phyloP scores from a whole-genome alignment of 768 basidiomycete genomes.

The Panaeolus cyanescens region DNA sequence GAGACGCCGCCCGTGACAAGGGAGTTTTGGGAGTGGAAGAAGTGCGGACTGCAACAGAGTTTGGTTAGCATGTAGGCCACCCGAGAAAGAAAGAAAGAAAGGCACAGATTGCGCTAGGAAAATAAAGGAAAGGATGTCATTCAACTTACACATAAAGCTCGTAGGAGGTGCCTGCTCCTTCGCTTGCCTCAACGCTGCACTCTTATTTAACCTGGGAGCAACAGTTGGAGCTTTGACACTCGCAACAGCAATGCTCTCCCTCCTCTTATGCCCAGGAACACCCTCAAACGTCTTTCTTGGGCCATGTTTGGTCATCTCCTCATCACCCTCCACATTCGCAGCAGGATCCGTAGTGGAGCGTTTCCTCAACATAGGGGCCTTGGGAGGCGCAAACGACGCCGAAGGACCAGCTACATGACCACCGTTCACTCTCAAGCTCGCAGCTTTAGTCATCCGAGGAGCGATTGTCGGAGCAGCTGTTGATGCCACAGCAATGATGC shows the following conservation, averaged over 20 bases:
- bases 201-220: conserved; percentile 77
- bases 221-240: conserved; percentile 66
- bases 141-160: conserved; percentile 72
- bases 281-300: conserved; percentile 60
- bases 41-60: not conserved
- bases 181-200: conserved; percentile 64
- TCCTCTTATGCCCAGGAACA: conserved; percentile 83
- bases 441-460: conserved; percentile 77
- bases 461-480: conserved; percentile 72
- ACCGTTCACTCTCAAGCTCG: conserved; percentile 54
- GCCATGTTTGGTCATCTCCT: conserved; percentile 32
- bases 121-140: not conserved
- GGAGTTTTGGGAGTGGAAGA: conserved; percentile 44
- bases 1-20: conserved; percentile 47
- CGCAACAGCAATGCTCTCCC: conserved; percentile 73
- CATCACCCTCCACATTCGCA: conserved; percentile 5
- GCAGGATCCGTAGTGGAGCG: conserved; percentile 29
- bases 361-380: conserved; percentile 40
- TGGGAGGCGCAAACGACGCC: conserved; percentile 21
- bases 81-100: no score
- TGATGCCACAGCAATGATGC: conserved; percentile 70
- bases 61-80: no score
- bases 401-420: conserved; percentile 36
- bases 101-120: conserved; percentile 43
- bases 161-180: conserved; percentile 65